Conservation (phyloP, 2,329 filamentous ascomycete genomes). For the Hypoxylon sp. region DNA sequence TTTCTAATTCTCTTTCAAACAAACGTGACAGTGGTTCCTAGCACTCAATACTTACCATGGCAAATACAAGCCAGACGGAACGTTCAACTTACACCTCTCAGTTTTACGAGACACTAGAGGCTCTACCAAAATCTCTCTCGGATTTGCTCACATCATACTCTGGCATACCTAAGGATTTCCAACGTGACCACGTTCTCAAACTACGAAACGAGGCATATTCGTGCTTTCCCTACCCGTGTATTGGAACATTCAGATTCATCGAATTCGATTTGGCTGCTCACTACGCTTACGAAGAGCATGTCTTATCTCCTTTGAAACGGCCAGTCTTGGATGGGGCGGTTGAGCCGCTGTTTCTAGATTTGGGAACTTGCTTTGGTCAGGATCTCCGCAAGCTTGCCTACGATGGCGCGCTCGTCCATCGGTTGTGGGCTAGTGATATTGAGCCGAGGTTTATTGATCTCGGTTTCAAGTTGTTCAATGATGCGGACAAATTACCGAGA, state of each 20-base stretch:
- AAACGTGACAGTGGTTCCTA: neutral
- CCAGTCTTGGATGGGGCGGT: constrained; percentile 45
- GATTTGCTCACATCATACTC: constrained; percentile 45
- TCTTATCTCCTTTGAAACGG: constrained; percentile 53
- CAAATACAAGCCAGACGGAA: neutral
- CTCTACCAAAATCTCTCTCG: constrained; percentile 42
- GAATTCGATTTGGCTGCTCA: constrained; percentile 56
- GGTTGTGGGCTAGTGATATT: constrained; percentile 56
- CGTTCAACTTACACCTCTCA: neutral
- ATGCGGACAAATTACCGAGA: constrained; percentile 52
- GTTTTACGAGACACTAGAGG: constrained; percentile 37
- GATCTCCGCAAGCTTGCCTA: constrained; percentile 60
- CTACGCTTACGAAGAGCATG: constrained; percentile 49
- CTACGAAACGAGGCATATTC: constrained; percentile 48
- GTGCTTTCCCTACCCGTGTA: constrained; percentile 59
- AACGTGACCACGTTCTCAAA: constrained; percentile 46
- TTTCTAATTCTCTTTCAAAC: neutral
- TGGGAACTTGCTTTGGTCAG: constrained; percentile 61
- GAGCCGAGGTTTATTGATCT: constrained; percentile 57
- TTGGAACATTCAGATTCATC: constrained; percentile 61
- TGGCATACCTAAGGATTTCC: constrained; percentile 39
- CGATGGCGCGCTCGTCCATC: constrained; percentile 53
- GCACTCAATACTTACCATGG: constrained; percentile 5
- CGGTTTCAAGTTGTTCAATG: constrained; percentile 60
- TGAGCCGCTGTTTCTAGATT: constrained; percentile 57